Evolutionary conservation across 108 stramenopile species (phyloP).

Genomic region (Chaetoceros tenuissimus): DNA sequence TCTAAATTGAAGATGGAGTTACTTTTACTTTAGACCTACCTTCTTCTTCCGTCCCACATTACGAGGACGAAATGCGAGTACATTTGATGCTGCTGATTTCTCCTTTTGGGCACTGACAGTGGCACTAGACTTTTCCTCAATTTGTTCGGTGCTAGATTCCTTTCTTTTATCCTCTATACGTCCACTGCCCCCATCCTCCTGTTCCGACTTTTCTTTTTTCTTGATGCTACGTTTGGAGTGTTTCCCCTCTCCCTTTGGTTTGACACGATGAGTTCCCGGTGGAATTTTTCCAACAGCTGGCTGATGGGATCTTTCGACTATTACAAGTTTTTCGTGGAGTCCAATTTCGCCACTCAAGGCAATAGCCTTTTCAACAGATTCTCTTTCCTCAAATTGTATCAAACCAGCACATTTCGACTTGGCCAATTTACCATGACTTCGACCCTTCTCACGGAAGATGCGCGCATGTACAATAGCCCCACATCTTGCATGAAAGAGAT

Average conservation of each 20-base stretch:
- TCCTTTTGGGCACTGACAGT: no score
- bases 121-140: no score
- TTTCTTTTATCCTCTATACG: no score
- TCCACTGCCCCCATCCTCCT: no score
- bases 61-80: no score
- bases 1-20: no score
- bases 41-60: no score
- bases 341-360: constrained; percentile 50
- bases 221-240: constrained; percentile 45
- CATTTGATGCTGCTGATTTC: no score
- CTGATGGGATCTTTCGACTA: constrained; percentile 65
- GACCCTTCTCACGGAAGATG: constrained; percentile 75
- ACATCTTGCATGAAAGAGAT: constrained; percentile 51
- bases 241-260: constrained; percentile 69
- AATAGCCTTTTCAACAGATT: constrained; percentile 71
- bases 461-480: constrained; percentile 75
- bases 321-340: constrained; percentile 50
- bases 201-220: constrained; percentile 26
- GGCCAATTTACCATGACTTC: not conserved
- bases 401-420: constrained; percentile 77
- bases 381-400: constrained; percentile 79
- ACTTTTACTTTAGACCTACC: no score
- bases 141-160: no score
- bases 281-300: constrained; percentile 71
- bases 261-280: constrained; percentile 74